Percentiles rank a stretch among this genome's conserved stretches.
Evolutionary conservation across 768 basidiomycete genomes (phyloP).

Genomic region (Rhizopogon vesiculosus): DNA sequence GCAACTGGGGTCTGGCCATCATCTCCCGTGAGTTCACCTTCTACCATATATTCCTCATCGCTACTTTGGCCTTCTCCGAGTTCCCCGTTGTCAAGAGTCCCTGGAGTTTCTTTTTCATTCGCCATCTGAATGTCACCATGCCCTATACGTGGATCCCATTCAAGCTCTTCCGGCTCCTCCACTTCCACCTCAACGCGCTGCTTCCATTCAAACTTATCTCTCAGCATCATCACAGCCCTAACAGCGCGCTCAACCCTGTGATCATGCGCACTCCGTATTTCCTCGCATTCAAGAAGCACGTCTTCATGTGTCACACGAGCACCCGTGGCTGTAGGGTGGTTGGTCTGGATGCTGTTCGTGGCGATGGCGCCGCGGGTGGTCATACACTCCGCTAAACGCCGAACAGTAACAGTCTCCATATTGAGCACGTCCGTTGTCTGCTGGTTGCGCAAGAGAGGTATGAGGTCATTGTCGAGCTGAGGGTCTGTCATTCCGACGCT

Average conservation of each 20-base stretch:
- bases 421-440: slow-evolving; percentile 75
- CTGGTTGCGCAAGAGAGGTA: slow-evolving; percentile 70
- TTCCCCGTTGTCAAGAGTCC: slow-evolving; percentile 17
- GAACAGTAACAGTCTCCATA: slow-evolving; percentile 68
- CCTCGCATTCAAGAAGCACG: slow-evolving; percentile 60
- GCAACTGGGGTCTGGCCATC: slow-evolving; percentile 21
- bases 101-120: slow-evolving; percentile 9
- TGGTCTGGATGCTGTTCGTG: slow-evolving; percentile 42
- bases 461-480: slow-evolving; percentile 69
- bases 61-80: slow-evolving; percentile 28
- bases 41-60: slow-evolving; percentile 34
- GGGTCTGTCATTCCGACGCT: slow-evolving; percentile 50
- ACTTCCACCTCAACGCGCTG: slow-evolving; percentile 74
- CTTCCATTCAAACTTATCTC: slow-evolving; percentile 81
- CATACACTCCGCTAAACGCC: slow-evolving; percentile 66
- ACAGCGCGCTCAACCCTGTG: slow-evolving; percentile 70
- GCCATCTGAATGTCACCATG: slow-evolving; percentile 7
- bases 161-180: slow-evolving; percentile 75
- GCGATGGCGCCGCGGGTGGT: slow-evolving; percentile 44
- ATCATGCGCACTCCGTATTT: slow-evolving; percentile 70
- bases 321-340: slow-evolving; percentile 19
- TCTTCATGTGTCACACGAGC: slow-evolving; percentile 43
- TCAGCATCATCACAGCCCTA: slow-evolving; percentile 72
- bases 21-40: slow-evolving; percentile 28
- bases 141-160: slow-evolving; percentile 56